Percentiles rank a stretch among this genome's conserved stretches.
Evolutionary conservation across 2,329 filamentous ascomycete genomes (phyloP).

Genomic region (Pseudogymnoascus sp.): DNA sequence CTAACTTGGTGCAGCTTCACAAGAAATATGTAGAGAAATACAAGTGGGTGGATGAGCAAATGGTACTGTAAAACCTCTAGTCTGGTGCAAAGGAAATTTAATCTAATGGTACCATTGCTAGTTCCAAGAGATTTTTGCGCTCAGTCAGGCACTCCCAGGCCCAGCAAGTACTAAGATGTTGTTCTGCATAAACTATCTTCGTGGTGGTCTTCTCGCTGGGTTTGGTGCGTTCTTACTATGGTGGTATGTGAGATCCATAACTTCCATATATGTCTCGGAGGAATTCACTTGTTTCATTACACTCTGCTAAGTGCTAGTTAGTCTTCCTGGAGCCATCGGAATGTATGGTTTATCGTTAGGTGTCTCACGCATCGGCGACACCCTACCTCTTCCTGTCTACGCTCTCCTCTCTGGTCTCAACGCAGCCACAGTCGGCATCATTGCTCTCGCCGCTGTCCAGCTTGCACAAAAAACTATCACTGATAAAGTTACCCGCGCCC

Average conservation of each 20-base stretch:
- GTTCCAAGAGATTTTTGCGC: constrained; percentile 66
- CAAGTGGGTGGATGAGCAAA: constrained; percentile 62
- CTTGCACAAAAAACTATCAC: constrained; percentile 61
- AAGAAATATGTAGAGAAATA: constrained; percentile 52
- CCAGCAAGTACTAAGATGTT: constrained; percentile 65
- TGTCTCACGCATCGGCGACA: constrained; percentile 50
- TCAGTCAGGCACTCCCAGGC: constrained; percentile 60
- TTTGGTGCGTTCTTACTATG: constrained; percentile 55
- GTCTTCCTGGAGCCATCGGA: constrained; percentile 60
- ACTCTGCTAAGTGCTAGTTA: constrained; percentile 20
- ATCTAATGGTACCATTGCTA: constrained; percentile 24
- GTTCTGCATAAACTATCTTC: constrained; percentile 59
- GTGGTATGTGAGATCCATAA: constrained; percentile 38
- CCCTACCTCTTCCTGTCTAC: constrained; percentile 55
- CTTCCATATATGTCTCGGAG: not conserved
- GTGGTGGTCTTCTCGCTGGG: constrained; percentile 50
- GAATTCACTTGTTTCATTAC: too few species aligned
- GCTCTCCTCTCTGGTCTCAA: constrained; percentile 65
- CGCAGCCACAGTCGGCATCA: constrained; percentile 62
- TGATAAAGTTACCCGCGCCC: constrained; percentile 51
- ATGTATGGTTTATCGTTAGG: constrained; percentile 63
- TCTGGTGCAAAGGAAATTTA: not conserved
- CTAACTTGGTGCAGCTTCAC: constrained; percentile 39
- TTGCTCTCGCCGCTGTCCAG: constrained; percentile 61
- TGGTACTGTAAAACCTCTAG: constrained; percentile 35